Conservation (phyloP, 257 asterid species). For the Rauvolfia tetraphylla region DNA sequence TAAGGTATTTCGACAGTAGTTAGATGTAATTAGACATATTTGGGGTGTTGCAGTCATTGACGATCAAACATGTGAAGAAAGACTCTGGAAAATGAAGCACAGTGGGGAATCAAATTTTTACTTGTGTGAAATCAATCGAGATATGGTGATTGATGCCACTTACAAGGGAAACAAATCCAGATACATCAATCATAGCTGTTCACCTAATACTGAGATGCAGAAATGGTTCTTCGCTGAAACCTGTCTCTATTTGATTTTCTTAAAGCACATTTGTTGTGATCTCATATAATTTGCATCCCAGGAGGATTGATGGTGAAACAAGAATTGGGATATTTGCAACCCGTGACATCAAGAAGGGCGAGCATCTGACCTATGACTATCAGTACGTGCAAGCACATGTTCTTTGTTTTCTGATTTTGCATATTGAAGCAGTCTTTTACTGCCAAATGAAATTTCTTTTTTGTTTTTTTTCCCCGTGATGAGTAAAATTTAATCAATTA, state of each 20-base stretch:
- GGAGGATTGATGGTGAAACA: conserved; percentile 93
- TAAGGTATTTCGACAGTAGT: not conserved
- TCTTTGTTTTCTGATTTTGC: conserved; percentile 12
- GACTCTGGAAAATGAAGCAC: conserved; percentile 98
- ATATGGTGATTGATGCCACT: conserved; percentile 98
- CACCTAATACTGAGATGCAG: conserved; percentile 98
- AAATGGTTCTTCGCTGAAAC: conserved; percentile 55
- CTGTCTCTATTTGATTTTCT: conserved; percentile 12
- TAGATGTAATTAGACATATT: not conserved
- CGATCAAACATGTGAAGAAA: conserved; percentile 92
- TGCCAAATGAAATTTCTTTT: too few species aligned
- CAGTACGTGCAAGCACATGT: conserved; percentile 53
- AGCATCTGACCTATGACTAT: conserved; percentile 90
- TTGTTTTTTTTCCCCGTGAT: not conserved
- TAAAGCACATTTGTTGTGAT: conserved; percentile 1
- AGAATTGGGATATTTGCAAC: conserved; percentile 98
- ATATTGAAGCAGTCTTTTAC: conserved; percentile 11
- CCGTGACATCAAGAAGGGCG: conserved; percentile 76
- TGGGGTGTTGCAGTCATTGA: conserved; percentile 70
- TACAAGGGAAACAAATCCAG: conserved; percentile 95
- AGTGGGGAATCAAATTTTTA: conserved; percentile 87
- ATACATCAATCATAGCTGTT: conserved; percentile 95
- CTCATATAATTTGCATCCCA: conserved; percentile 31
- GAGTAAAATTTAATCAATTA: not conserved
- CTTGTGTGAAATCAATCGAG: conserved; percentile 90